Conservation (phyloP, 257 asterid genomes). For the Misopates orontium region DNA sequence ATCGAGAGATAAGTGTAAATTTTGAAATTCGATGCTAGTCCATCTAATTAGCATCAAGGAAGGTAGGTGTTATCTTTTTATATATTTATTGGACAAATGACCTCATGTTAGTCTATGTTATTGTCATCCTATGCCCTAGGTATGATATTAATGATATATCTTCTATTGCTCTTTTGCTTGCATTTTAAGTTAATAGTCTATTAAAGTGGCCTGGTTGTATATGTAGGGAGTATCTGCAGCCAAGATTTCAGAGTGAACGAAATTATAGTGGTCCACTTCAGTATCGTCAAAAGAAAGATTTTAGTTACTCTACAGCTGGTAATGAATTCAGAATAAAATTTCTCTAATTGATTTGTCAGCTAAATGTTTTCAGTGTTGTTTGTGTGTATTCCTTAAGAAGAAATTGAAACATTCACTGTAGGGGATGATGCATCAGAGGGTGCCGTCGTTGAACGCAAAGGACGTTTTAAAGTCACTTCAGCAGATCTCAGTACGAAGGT, state of each 20-base stretch:
- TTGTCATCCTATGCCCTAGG: slow-evolving; percentile 10
- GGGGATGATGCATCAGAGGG: slow-evolving; percentile 83
- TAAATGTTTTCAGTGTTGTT: not conserved
- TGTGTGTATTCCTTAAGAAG: not conserved
- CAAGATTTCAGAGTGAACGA: slow-evolving; percentile 57
- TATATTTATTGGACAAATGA: too few species aligned
- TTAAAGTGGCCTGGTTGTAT: slow-evolving; percentile 22
- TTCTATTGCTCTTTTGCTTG: not conserved
- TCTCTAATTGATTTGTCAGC: slow-evolving; percentile 12
- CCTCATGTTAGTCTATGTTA: not conserved
- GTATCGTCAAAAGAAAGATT: slow-evolving; percentile 71
- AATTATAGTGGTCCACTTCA: slow-evolving; percentile 84
- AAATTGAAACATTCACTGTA: slow-evolving; percentile 33
- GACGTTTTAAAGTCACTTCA: slow-evolving; percentile 94
- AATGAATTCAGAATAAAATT: slow-evolving; percentile 27
- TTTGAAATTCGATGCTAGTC: too few species aligned
- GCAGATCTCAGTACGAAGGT: slow-evolving; percentile 80
- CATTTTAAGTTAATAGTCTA: slow-evolving; percentile 6
- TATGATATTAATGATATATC: not conserved
- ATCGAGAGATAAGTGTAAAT: too few species aligned
- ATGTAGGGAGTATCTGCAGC: slow-evolving; percentile 72
- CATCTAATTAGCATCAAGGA: too few species aligned
- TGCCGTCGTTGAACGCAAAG: slow-evolving; percentile 82
- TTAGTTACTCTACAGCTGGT: slow-evolving; percentile 53
- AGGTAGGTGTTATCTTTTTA: too few species aligned